Evolutionary conservation across 345 rosid species (phyloP), one percentile per base, ranked within the genome.

Genomic region (Anastatica hierochuntica): DNA sequence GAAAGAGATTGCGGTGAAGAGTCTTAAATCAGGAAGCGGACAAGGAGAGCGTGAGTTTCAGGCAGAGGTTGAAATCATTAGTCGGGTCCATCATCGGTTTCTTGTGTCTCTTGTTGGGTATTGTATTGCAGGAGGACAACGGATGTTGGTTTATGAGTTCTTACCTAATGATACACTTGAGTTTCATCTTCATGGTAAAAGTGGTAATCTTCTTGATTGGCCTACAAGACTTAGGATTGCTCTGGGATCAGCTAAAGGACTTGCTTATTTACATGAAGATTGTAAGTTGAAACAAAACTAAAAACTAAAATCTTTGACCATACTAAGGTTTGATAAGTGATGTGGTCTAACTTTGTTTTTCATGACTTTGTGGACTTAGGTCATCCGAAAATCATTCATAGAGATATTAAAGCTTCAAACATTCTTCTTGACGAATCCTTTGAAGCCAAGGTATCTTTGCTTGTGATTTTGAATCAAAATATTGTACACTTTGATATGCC

Each of bases 241-340:
- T 15, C 19, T 92, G 47, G 98, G 98, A 21, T 73, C 96, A 26
- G 95, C 98, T 6, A 87, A 76, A 60, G 98, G 98, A 27, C 84
- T 92, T 63, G 95, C 95, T 30, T 92, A 87, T 62, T 71, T 92
- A 21, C 96, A 92, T 69, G 98, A 92, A 77, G 98, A 87, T 62
- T 92, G 98, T 92, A 69, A 67, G 95, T 54, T 5, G 19, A 34
- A 10, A 31, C 36, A 31, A 1, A 10, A 0, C n/a, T 1, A 10
- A 12, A 42, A 5, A 11, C 13, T 8, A 1, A 49, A 19, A 16
- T 49, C 21, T 34, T 49, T 1, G 5, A 39, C 38, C 17, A 30
- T 46, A 16, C 23, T 15, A 19, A 10, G 43, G 48, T 37, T 39
- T 12, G 5, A 10, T 11, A 1, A 55, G 20, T 13, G 7, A 33